These are phyloP conservation scores for Microbotryomycetes sp. DNA, from an alignment of 1,284 basidiomycete genomes.

Conservation along the genomic window DNA sequence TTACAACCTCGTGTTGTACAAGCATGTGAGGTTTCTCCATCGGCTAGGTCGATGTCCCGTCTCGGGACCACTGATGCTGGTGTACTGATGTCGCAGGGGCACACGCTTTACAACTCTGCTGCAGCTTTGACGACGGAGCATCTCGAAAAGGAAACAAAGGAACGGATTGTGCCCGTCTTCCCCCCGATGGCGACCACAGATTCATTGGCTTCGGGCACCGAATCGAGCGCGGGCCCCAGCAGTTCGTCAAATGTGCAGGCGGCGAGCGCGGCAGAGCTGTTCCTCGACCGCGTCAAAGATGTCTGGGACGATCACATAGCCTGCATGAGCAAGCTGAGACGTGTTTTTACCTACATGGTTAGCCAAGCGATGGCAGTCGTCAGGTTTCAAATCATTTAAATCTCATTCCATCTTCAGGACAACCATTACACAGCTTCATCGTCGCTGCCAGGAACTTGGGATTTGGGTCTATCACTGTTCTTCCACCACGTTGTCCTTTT, in stretches of 20 bases:
- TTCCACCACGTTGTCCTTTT: constrained; percentile 68
- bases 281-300: constrained; percentile 16
- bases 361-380: constrained; percentile 34
- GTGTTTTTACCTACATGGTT: constrained; percentile 95
- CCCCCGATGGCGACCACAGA: constrained; percentile 49
- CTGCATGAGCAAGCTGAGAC: constrained; percentile 81
- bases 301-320: constrained; percentile 93
- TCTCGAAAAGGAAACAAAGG: constrained; percentile 67
- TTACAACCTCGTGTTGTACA: constrained; percentile 61
- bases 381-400: neutral
- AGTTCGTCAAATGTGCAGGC: constrained; percentile 16
- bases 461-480: constrained; percentile 78
- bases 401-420: constrained; percentile 54
- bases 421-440: constrained; percentile 63
- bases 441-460: constrained; percentile 68
- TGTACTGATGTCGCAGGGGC: constrained; percentile 55
- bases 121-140: constrained; percentile 72
- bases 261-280: constrained; percentile 15
- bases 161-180: constrained; percentile 75
- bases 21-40: constrained; percentile 8
- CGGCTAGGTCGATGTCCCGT: too few species aligned
- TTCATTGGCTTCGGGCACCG: constrained; percentile 41
- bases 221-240: constrained; percentile 22
- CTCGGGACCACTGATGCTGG: too few species aligned
- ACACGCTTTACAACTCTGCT: constrained; percentile 81